These are phyloP conservation scores for Reticulascus tulasneorum DNA, from an alignment of 2,329 filamentous ascomycete species.

Conservation along the genomic window DNA sequence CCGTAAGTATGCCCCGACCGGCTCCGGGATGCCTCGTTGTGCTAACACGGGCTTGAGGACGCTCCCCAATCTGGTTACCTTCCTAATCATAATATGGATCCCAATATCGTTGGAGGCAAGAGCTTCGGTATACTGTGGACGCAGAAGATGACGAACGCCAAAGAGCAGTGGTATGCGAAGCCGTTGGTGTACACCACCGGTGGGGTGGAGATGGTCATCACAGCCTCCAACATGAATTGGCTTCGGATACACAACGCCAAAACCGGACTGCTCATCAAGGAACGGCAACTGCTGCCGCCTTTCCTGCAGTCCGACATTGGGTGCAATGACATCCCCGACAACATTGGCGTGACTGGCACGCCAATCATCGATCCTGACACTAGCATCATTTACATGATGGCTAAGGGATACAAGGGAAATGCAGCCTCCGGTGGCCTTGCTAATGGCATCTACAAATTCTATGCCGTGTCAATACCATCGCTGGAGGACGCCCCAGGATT, in stretches of 20 bases:
- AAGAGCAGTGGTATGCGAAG: constrained; percentile 25
- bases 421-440: constrained; percentile 19
- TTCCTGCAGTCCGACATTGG: constrained; percentile 32
- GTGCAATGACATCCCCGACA: constrained; percentile 36
- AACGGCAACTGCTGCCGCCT: constrained; percentile 32
- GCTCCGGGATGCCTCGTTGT: too few relatives aligned
- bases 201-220: constrained; percentile 29
- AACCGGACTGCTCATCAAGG: constrained; percentile 31
- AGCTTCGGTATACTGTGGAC: constrained; percentile 22
- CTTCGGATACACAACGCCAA: constrained; percentile 36
- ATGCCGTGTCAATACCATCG: constrained; percentile 33
- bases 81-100: constrained; percentile 37
- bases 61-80: constrained; percentile 32
- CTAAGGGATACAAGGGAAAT: constrained; percentile 27
- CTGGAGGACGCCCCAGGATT: constrained; percentile 33
- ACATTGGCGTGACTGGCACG: constrained; percentile 32
- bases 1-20: constrained; percentile 6
- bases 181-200: constrained; percentile 39
- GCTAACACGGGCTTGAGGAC: too few relatives aligned
- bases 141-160: constrained; percentile 23
- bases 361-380: constrained; percentile 30
- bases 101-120: constrained; percentile 29
- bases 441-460: constrained; percentile 35
- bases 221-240: constrained; percentile 33
- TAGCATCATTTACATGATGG: constrained; percentile 31